Base-by-base conservation (phyloP, 140 eudicot genomes). In the Anethum foeniculum region DNA sequence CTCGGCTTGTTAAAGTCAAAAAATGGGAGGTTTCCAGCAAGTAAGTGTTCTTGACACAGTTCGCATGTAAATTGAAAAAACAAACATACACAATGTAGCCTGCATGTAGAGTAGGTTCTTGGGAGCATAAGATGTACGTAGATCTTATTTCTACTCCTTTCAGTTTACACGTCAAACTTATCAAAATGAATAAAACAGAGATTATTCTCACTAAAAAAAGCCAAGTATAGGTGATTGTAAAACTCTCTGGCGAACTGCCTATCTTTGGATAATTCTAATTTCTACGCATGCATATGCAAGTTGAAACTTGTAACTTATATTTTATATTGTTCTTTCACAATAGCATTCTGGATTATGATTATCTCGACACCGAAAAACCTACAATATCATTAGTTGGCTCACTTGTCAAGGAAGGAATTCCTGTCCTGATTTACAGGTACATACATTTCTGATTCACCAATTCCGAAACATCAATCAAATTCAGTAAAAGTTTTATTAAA, bases 21-120 rank as follows among this genome's bases (percentile, higher is more conserved):
- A 51, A 65, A 74, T 89, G 93, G 93, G 71, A 77, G 41, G 91
- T 87, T 36, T 82, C 89, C 84, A 89, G 89, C 91, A 77, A 84
- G 91, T 89, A 89, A 83, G 28, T 76, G 1, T 56, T 44, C 62
- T 27, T 27, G n/a, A 18, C 58, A n/a, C 16, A 71, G 28, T 71
- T 28, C n/a, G 38, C 76, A 16, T 58, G 68, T 58, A 58, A 58
- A 58, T 58, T 21, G 34, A 0, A 60, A 25, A 39, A 62, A 30
- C 1, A n/a, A n/a, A n/a, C 36, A 3, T 62, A 62, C 36, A 34
- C 16, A 25, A 62, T 25, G 69, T 11, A 25, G 25, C 15, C 69
- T 2, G 36, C 16, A 62, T 1, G 16, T 62, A 62, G 32, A 62
- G 34, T 25, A 62, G 34, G 36, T 16, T 25, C 7, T n/a, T 5